Evolutionary conservation across 108 stramenopile genomes (phyloP), one percentile per base, ranked within the genome.

Genomic region (Nitzschia inconspicua): DNA sequence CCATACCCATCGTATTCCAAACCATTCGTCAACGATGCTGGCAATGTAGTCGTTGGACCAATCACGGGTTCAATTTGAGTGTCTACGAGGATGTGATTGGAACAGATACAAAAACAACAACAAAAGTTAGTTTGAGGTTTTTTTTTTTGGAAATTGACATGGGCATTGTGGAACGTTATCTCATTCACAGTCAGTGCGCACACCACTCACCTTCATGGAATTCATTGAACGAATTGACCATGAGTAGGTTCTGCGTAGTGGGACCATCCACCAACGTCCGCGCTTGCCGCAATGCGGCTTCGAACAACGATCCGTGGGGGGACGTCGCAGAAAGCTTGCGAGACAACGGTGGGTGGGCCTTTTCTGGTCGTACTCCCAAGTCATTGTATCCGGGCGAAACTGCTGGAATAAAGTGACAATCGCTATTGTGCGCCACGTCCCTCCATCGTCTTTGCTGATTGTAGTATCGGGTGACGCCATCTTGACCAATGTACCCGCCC

Each of bases 171-270:
- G 26, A 26, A 7, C 4, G 18, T 49, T 10, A 61, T 57, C 1
- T 51, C 7, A 11, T 29, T 1, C 9, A 57, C 75, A 25, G 16
- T 42, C 1, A 30, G 7, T 68, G 75, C 54, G 70, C 75, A 44
- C 60, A 53, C 41, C 61, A 60, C 1, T 68, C 66, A 43, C 67
- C 73, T 43, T 78, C 77, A 36, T 78, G 77, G 66, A 66, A 78
- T 47, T 78, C 77, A 52, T 78, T 79, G 29, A 75, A 79, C 10
- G 73, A 75, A 34, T 71, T 75, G 10, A 79, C 56, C 69, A 79
- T 66, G 34, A 78, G 5, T n/a, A 78, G 40, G 14, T 61, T 40
- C 51, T 60, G 58, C 0, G 58, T 41, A 23, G 9, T 37, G 8
- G 40, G 9, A n/a, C n/a, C n/a, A 44, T 78, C 77, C 3, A 65